A percentile compares a stretch with the other conserved stretches of the same genome.
These are phyloP conservation scores for Fusarium sp. DNA, from an alignment of 2,329 filamentous ascomycete species.

Conservation along the genomic window DNA sequence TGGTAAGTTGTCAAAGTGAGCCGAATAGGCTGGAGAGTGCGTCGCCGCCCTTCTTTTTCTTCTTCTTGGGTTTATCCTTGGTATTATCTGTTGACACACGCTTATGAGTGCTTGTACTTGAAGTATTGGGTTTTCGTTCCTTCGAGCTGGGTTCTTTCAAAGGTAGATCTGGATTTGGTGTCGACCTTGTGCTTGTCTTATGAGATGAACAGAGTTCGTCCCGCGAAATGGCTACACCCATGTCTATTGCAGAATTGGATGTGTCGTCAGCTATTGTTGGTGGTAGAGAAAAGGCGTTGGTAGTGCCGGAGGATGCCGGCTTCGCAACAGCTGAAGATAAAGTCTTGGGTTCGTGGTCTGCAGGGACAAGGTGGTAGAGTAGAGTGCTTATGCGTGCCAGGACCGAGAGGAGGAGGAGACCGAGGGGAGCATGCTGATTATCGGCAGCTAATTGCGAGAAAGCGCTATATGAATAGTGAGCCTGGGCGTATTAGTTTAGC, in stretches of 20 bases:
- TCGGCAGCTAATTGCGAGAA: slow-evolving; percentile 79
- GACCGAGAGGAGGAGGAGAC: slow-evolving; percentile 73
- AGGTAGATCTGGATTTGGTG: slow-evolving; percentile 1
- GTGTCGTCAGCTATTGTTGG: not conserved
- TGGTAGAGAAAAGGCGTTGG: not conserved
- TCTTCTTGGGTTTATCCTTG: slow-evolving; percentile 62
- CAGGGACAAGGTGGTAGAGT: slow-evolving; percentile 52
- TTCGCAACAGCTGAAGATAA: not conserved
- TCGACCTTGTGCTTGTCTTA: slow-evolving; percentile 11
- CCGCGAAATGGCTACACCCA: slow-evolving; percentile 48
- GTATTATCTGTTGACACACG: slow-evolving; percentile 50
- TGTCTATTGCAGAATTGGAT: slow-evolving; percentile 30
- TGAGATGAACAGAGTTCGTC: slow-evolving; percentile 24
- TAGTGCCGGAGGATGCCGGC: not conserved
- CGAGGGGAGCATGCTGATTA: slow-evolving; percentile 77
- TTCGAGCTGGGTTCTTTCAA: slow-evolving; percentile 1
- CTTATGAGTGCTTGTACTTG: slow-evolving; percentile 26
- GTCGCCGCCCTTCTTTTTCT: slow-evolving; percentile 67
- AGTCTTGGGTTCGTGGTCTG: slow-evolving; percentile 8
- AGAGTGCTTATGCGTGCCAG: slow-evolving; percentile 68
- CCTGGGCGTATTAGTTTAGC: not conserved
- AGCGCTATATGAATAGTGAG: slow-evolving; percentile 53
- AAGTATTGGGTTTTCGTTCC: slow-evolving; percentile 16
- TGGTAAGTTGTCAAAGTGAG: slow-evolving; percentile 53
- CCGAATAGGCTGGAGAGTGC: slow-evolving; percentile 80